Base-by-base conservation (phyloP, 192 early-diverging fungal genomes). In the Coemansia sp. region DNA sequence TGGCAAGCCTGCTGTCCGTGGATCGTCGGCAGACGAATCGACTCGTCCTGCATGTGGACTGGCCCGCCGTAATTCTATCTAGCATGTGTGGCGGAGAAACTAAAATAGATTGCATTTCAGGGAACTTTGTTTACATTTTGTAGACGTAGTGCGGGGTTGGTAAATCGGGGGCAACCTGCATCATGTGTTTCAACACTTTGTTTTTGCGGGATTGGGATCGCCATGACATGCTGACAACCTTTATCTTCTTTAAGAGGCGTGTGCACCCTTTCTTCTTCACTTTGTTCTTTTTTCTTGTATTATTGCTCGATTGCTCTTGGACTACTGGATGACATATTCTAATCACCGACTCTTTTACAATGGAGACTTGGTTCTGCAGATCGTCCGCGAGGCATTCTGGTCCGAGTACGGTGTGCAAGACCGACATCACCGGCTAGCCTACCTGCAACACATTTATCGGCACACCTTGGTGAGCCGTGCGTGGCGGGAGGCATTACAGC, bases 11-110 rank as follows among this genome's bases (percentile, higher is more conserved):
- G 16, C 59, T 40, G 57, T 36, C n/a, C 59, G 59, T 19, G 59
- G 59, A 9, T 46, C 57, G 27, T 57, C 57, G 31, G 46, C 44
- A 11, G 59, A 53, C 42, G 67, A 44, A 27, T 19, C 42, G 16
- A n/a, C 56, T 6, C 39, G 21, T 24, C 35, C 31, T 27, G 67
- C 59, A 13, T 65, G 44, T 36, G 54, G 50, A 13, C 59, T 72
- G 57, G 40, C 73, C 1, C 65, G 78, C 21, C 69, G 78, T 53
- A 80, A 80, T 67, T 80, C 78, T 13, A 72, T 80, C 40, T 80
- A 39, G 50, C 3, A 3, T 34, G 45, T 40, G 54, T 31, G 41
- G 54, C 66, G 37, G 36, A 51, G 19, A 59, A 8, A 19, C 7
- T 27, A 51, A 17, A n/a, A 36, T 19, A 10, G n/a, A 53, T 27